phyloP scores from a whole-genome alignment of 73 alveolate genomes.

The Halteria grandinella region DNA sequence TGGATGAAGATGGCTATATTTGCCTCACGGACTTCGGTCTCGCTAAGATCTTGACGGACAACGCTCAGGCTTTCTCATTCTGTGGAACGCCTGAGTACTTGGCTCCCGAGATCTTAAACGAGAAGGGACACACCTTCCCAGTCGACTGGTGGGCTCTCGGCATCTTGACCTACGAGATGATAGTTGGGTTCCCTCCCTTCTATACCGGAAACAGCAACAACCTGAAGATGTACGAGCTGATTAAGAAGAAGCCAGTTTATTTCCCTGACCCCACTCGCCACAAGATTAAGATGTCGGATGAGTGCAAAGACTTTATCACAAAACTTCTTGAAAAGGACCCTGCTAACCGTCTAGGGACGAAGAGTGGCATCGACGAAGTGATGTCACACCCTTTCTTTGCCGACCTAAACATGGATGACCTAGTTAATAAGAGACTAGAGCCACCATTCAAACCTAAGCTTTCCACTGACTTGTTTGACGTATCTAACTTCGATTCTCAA shows the following conservation, averaged over 20 bases:
- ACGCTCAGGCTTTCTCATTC: constrained; percentile 81
- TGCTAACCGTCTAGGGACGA: constrained; percentile 76
- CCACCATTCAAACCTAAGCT: constrained; percentile 74
- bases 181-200: constrained; percentile 96
- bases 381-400: constrained; percentile 83
- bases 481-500: constrained; percentile 66
- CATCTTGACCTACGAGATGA: constrained; percentile 86
- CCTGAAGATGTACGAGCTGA: constrained; percentile 70
- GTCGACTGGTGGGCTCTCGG: constrained; percentile 99
- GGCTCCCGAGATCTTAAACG: constrained; percentile 95
- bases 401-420: constrained; percentile 51
- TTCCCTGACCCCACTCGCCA: constrained; percentile 70
- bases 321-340: constrained; percentile 75
- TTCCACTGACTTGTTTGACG: constrained; percentile 57
- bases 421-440: constrained; percentile 33
- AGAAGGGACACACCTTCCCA: constrained; percentile 85
- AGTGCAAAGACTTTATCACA: constrained; percentile 47
- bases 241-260: constrained; percentile 49
- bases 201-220: constrained; percentile 77
- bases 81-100: constrained; percentile 96
- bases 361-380: constrained; percentile 76
- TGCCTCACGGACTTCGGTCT: constrained; percentile 94
- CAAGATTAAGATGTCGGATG: constrained; percentile 59
- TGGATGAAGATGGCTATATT: constrained; percentile 88
- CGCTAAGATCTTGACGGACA: constrained; percentile 80